A percentile compares a stretch with the other conserved stretches of the same genome.
Evolutionary conservation across 805 yeast species (phyloP).

Genomic region (Alloascoidea africana): DNA sequence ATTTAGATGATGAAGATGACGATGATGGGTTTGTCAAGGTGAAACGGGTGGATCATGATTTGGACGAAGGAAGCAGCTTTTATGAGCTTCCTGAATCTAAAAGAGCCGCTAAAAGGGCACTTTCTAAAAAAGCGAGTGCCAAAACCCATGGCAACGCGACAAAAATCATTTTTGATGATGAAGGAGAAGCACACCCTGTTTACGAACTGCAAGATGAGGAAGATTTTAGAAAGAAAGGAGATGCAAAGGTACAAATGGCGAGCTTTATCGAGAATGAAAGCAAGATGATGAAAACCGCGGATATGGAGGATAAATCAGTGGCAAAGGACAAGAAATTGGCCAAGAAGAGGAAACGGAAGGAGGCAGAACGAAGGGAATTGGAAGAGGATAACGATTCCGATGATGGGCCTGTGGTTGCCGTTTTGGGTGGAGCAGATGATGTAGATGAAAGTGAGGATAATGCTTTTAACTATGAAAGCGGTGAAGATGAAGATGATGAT

Average conservation of each 20-base stretch:
- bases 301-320: conserved; percentile 58
- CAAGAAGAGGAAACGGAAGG: conserved; percentile 80
- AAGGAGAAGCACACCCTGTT: conserved; percentile 81
- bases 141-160: conserved; percentile 52
- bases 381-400: conserved; percentile 18
- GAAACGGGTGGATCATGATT: conserved; percentile 61
- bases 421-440: conserved; percentile 13
- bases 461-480: conserved; percentile 8
- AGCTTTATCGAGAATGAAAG: conserved; percentile 54
- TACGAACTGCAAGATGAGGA: conserved; percentile 87
- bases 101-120: conserved; percentile 71
- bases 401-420: conserved; percentile 17
- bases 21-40: conserved; percentile 75
- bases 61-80: conserved; percentile 50
- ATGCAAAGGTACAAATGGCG: conserved; percentile 50
- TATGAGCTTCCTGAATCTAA: conserved; percentile 59
- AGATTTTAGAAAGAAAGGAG: conserved; percentile 60
- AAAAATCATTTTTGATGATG: conserved; percentile 83
- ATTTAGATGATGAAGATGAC: conserved; percentile 34
- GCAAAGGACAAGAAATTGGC: conserved; percentile 72
- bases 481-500: conserved; percentile 10
- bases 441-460: conserved; percentile 10
- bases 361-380: conserved; percentile 38
- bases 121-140: conserved; percentile 66
- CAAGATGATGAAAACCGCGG: conserved; percentile 54